Percentiles rank a stretch among this genome's conserved stretches.
Conservation (phyloP, 1,139 yeast species). For the Geotrichum histeridarum region DNA sequence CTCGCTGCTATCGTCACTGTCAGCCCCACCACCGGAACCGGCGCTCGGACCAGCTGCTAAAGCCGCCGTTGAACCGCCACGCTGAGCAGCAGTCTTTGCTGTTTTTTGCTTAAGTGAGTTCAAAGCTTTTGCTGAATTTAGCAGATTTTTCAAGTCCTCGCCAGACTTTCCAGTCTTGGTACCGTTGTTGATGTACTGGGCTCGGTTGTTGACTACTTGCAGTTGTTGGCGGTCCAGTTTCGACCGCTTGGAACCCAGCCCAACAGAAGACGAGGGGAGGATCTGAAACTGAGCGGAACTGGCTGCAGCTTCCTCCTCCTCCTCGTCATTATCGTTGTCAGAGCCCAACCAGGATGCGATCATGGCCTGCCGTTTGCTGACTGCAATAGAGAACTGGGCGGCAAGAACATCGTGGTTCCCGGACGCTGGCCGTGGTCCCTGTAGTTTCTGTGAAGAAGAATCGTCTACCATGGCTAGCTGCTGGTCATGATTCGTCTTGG, state of each 20-base stretch:
- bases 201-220: not conserved
- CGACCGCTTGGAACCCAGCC: conserved; percentile 16
- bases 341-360: conserved; percentile 7
- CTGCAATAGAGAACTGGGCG: conserved; percentile 1
- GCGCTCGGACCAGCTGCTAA: not conserved
- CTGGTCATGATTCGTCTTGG: no score
- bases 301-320: not conserved
- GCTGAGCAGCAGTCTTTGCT: not conserved
- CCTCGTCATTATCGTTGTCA: not conserved
- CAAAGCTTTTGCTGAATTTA: not conserved
- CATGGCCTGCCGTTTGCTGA: conserved; percentile 7
- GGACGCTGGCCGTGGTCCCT: not conserved
- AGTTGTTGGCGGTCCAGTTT: conserved; percentile 4
- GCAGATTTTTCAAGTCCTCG: not conserved
- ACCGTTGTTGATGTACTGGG: not conserved
- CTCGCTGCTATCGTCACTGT: not conserved
- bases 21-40: not conserved
- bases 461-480: no score
- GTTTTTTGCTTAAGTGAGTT: not conserved
- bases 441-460: no score
- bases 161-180: not conserved
- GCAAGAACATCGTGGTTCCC: not conserved
- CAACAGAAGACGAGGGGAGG: conserved; percentile 13
- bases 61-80: not conserved
- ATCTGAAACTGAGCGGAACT: conserved; percentile 1